Percentiles rank a stretch among this genome's conserved stretches.
Conservation (phyloP, 2,329 filamentous ascomycete species). For the Fusarium aywerte region DNA sequence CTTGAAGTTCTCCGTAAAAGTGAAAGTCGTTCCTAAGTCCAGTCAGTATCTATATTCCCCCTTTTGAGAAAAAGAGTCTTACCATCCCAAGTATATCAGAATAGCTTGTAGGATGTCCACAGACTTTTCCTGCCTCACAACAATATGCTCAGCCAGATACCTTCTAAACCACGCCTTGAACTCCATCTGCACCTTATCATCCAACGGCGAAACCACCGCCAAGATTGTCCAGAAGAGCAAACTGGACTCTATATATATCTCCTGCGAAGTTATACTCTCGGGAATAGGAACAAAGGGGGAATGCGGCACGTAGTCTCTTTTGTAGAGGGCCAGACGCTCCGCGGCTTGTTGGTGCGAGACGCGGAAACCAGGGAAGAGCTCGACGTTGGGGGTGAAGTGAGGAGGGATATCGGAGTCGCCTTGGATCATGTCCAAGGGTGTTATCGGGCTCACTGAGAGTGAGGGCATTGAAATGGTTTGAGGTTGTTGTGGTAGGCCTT, state of each 20-base stretch:
- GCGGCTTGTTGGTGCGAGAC: constrained; percentile 50
- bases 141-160: constrained; percentile 52
- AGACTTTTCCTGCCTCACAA: constrained; percentile 52
- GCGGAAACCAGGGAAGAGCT: constrained; percentile 52
- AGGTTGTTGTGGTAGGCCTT: background rate
- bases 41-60: background rate
- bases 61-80: background rate
- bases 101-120: constrained; percentile 54
- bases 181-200: constrained; percentile 47
- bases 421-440: background rate
- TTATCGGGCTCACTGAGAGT: background rate
- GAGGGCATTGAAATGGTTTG: background rate
- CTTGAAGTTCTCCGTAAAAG: constrained; percentile 52
- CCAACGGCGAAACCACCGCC: constrained; percentile 49
- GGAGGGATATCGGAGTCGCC: background rate
- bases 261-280: constrained; percentile 36
- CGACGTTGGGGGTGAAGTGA: constrained; percentile 17
- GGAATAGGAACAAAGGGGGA: constrained; percentile 55
- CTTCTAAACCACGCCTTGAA: constrained; percentile 52
- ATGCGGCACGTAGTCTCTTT: constrained; percentile 47
- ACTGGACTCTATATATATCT: constrained; percentile 48
- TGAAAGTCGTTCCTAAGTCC: constrained; percentile 53
- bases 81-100: constrained; percentile 54
- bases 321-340: constrained; percentile 50
- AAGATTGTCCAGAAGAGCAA: constrained; percentile 55